A percentile compares a stretch with the other conserved stretches of the same genome.
Evolutionary conservation across 2,329 filamentous ascomycete genomes (phyloP).

Genomic region (Ilyonectria robusta): DNA sequence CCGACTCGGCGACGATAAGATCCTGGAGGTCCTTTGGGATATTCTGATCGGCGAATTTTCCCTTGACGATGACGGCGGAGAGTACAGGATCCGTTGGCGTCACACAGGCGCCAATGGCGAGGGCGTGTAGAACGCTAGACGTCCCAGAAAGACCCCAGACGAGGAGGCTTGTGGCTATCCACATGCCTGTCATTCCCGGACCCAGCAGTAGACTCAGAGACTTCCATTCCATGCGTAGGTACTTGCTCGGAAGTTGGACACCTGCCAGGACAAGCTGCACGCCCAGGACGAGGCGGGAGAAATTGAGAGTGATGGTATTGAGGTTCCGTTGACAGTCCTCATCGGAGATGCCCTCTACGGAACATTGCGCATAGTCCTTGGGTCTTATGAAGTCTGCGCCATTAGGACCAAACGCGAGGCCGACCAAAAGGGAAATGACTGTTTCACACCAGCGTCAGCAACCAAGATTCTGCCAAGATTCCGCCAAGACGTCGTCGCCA

Average conservation of each 20-base stretch:
- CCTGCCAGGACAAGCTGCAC: conserved; percentile 92
- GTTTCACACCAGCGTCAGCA: conserved; percentile 15
- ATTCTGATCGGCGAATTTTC: conserved; percentile 92
- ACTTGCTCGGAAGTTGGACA: conserved; percentile 87
- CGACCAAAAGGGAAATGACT: conserved; percentile 89
- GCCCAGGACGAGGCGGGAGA: conserved; percentile 88
- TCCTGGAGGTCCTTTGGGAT: conserved; percentile 86
- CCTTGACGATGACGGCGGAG: conserved; percentile 92
- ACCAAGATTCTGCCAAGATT: neutral
- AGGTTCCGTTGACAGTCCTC: conserved; percentile 66
- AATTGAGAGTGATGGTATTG: conserved; percentile 83
- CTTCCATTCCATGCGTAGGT: conserved; percentile 84
- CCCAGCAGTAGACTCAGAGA: conserved; percentile 82
- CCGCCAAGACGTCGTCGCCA: no score
- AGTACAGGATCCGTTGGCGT: conserved; percentile 92
- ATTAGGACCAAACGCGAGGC: conserved; percentile 83
- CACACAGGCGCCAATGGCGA: conserved; percentile 88
- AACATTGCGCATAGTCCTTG: conserved; percentile 76
- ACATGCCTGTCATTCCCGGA: conserved; percentile 89
- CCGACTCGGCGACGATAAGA: conserved; percentile 86
- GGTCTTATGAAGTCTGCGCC: conserved; percentile 83
- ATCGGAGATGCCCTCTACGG: conserved; percentile 35
- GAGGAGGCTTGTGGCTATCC: conserved; percentile 84
- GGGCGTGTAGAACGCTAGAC: conserved; percentile 81
- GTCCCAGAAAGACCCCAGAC: conserved; percentile 83